Evolutionary conservation across 352 stramenopile species (phyloP), one percentile per base, ranked within the genome.

Genomic region (Phytophthora crassamura): DNA sequence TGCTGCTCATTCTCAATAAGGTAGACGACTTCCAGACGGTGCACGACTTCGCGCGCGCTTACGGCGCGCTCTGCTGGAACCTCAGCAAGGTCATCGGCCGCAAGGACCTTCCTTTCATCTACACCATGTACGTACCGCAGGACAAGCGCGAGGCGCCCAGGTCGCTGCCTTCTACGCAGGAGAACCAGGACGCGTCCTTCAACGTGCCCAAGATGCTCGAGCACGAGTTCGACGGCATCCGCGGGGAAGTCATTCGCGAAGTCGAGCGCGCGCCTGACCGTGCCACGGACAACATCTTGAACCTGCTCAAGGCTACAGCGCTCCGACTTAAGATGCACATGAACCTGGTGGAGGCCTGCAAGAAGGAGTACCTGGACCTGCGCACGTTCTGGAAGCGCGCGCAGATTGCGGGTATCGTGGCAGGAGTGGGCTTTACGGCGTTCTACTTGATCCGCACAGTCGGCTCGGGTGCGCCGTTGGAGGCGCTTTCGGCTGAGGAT

Each of bases 61-160:
- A 96, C 41, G 88, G 88, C 40, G 88, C 88, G 33, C 59, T 96
- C 16, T 96, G 88, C 74, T 96, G 88, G 88, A 96, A 96, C 63
- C 67, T 96, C 38, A 96, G 88, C 63, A 93, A 94, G 42, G 84
- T 96, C 52, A 96, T 93, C 38, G 86, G 84, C 30, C 78, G 88
- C 28, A 96, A 96, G 59, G 88, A 96, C 36, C 43, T 96, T 66
- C 88, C 88, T 20, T 94, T 93, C 64, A 94, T 96, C 53, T 96
- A 94, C 67, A 93, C 88, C 8, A 96, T 96, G 88, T 93, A 96
- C 62, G 88, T 96, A 6, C 88, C 88, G 0, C 77, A 84, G 34
- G 80, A 90, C 38, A 72, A 90, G 57, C 72, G 74, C 11, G 69
- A 72, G 5, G 22, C 58, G 15, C 53, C 36, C 15, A 72, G 48